Percentiles rank a stretch among this genome's conserved stretches.
phyloP scores from a whole-genome alignment of 805 yeast genomes.

The Babjeviella inositovora region DNA sequence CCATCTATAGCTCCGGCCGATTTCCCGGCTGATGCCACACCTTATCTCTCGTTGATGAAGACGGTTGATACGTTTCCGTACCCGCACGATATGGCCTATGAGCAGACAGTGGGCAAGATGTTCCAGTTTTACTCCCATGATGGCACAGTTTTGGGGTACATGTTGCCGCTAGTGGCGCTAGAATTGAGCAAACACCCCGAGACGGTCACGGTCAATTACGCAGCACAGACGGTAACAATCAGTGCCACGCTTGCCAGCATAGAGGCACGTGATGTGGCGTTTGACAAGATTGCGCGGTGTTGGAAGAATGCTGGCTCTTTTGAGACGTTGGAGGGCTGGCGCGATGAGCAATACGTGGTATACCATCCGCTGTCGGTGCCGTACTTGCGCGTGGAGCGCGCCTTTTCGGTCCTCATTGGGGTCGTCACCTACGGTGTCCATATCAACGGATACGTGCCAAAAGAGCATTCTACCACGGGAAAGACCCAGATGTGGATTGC shows the following conservation, averaged over 20 bases:
- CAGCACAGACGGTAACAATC: conserved; percentile 11
- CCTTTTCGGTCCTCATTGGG: conserved; percentile 70
- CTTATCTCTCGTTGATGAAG: too few relatives aligned
- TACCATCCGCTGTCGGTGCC: conserved; percentile 37
- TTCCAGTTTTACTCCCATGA: conserved; percentile 19
- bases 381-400: conserved; percentile 64
- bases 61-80: conserved; percentile 13
- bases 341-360: conserved; percentile 68
- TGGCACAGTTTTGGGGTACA: conserved; percentile 17
- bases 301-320: conserved; percentile 19
- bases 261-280: conserved; percentile 19
- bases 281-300: conserved; percentile 22
- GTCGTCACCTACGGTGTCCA: conserved; percentile 86
- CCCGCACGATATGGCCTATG: conserved; percentile 6
- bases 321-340: conserved; percentile 53
- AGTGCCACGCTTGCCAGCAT: conserved; percentile 12
- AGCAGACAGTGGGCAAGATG: conserved; percentile 9
- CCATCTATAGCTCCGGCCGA: too few relatives aligned
- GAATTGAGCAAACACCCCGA: conserved; percentile 7
- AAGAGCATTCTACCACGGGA: conserved; percentile 16
- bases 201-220: conserved; percentile 9
- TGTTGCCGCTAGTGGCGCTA: conserved; percentile 14
- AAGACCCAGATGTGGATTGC: conserved; percentile 68
- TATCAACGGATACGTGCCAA: conserved; percentile 59
- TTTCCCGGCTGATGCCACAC: too few relatives aligned